Evolutionary conservation across 352 stramenopile species (phyloP).

Genomic region (Phytophthora aleatoria): DNA sequence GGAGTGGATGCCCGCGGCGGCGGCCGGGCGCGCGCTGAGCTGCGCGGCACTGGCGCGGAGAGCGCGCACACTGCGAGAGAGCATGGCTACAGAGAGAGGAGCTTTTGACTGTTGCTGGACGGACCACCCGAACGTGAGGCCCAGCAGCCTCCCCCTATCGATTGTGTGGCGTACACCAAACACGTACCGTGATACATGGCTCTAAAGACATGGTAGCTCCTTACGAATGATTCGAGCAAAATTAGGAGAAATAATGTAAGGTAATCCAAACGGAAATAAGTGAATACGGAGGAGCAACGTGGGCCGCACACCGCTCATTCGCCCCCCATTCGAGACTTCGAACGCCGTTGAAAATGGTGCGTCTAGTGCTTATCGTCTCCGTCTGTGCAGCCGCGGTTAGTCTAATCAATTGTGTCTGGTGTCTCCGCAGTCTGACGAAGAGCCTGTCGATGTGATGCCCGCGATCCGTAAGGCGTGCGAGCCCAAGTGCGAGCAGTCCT

Average conservation of each 20-base stretch:
- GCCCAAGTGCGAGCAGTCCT: conserved; percentile 88
- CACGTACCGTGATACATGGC: background rate
- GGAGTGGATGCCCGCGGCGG: conserved; percentile 47
- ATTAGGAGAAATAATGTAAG: no score
- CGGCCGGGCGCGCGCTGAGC: conserved; percentile 19
- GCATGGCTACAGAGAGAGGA: conserved; percentile 46
- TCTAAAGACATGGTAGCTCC: background rate
- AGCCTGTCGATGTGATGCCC: conserved; percentile 94
- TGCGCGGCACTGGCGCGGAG: conserved; percentile 39
- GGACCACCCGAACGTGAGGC: conserved; percentile 19
- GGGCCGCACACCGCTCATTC: conserved; percentile 18
- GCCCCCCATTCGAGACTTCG: conserved; percentile 13
- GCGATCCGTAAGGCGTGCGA: conserved; percentile 92
- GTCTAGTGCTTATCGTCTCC: background rate
- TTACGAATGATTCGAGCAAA: no score
- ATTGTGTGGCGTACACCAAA: conserved; percentile 11
- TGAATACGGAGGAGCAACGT: no score
- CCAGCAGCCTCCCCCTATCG: conserved; percentile 1
- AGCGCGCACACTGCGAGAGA: conserved; percentile 63
- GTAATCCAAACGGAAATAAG: no score
- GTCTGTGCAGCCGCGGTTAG: background rate
- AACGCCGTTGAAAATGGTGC: conserved; percentile 36
- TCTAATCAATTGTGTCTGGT: conserved; percentile 8
- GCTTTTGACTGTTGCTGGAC: conserved; percentile 19
- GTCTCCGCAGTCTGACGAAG: conserved; percentile 68